phyloP scores from a whole-genome alignment of 2,329 filamentous ascomycete genomes.

The Fusarium sp. region DNA sequence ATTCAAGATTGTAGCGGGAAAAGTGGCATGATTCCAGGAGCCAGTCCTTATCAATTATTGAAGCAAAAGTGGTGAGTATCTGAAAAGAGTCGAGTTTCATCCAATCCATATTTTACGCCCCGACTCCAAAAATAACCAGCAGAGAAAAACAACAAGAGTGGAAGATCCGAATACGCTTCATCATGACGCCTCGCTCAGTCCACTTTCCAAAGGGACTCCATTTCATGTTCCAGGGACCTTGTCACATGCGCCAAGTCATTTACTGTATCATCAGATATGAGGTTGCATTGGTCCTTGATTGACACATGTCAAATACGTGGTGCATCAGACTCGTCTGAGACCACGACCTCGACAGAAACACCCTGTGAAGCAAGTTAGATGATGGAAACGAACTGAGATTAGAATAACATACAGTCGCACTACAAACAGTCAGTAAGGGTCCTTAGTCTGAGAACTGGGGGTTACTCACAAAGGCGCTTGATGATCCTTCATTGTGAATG shows the following conservation, averaged over 20 bases:
- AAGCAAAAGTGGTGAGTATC: constrained; percentile 18
- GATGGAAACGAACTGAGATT: background rate
- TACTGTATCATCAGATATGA: constrained; percentile 8
- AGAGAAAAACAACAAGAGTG: background rate
- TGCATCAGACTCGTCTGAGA: constrained; percentile 39
- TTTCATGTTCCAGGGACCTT: constrained; percentile 21
- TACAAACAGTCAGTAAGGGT: constrained; percentile 46
- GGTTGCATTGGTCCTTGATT: constrained; percentile 5
- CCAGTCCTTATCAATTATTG: background rate
- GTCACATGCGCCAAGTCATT: constrained; percentile 5
- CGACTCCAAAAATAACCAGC: constrained; percentile 21
- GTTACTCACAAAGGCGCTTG: constrained; percentile 64
- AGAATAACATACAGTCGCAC: constrained; percentile 57
- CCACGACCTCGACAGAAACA: constrained; percentile 49
- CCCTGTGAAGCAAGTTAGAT: constrained; percentile 39
- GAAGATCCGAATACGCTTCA: background rate
- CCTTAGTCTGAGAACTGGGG: background rate
- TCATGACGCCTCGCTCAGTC: constrained; percentile 16
- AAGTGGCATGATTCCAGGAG: constrained; percentile 10
- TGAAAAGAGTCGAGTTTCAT: constrained; percentile 34
- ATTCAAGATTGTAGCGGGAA: background rate
- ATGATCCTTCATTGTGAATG: constrained; percentile 84
- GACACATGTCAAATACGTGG: background rate
- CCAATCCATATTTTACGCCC: constrained; percentile 7
- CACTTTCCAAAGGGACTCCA: background rate